These are phyloP conservation scores for Diversispora epigaea DNA, from an alignment of 192 early-diverging fungal genomes.

Conservation along the genomic window DNA sequence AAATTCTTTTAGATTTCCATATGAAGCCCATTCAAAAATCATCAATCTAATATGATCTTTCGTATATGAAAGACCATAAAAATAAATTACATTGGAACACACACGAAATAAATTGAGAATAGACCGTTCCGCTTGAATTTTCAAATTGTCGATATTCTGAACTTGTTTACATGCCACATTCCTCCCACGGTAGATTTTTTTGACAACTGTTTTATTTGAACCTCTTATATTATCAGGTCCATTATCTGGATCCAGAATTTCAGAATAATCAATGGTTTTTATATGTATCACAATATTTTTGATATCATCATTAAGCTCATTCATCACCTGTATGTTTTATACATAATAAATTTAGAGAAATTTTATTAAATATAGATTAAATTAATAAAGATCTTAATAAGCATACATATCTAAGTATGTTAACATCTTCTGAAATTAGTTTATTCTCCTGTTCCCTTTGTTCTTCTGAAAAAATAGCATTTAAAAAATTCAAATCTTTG, in stretches of 20 bases:
- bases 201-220: background rate
- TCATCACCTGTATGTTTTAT: background rate
- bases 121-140: background rate
- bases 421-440: background rate
- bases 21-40: conserved; percentile 8
- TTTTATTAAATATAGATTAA: background rate
- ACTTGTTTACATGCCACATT: background rate
- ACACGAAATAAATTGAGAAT: background rate
- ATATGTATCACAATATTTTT: background rate
- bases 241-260: background rate
- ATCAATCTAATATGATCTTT: background rate
- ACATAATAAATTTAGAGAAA: too few relatives aligned
- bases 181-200: background rate
- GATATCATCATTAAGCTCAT: too few relatives aligned
- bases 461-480: background rate
- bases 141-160: background rate
- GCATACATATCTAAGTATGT: background rate
- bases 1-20: conserved; percentile 2
- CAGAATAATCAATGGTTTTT: background rate
- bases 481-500: conserved; percentile 7
- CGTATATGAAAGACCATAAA: background rate
- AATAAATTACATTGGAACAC: background rate
- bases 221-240: background rate
- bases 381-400: background rate
- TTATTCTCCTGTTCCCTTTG: background rate